These are phyloP conservation scores for Pinus taeda DNA, from an alignment of 75 land plant species.

Conservation along the genomic window DNA sequence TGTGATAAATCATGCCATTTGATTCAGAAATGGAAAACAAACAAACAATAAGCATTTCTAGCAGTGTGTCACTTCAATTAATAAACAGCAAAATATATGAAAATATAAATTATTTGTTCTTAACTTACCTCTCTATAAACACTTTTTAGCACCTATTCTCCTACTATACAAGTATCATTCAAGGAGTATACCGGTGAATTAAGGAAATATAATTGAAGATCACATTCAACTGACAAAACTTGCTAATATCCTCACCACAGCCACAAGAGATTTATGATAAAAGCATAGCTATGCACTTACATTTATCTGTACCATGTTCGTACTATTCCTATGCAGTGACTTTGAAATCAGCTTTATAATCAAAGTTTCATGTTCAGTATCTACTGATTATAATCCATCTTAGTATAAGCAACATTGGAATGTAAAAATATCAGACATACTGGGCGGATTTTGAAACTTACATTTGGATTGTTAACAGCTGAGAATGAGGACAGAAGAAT, in stretches of 20 bases:
- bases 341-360: neutral
- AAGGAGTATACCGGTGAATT: too few relatives aligned
- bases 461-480: constrained; percentile 41
- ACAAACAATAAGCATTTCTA: neutral
- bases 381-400: neutral
- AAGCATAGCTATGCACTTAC: neutral
- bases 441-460: constrained; percentile 12
- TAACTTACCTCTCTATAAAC: too few relatives aligned
- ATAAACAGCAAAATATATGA: neutral
- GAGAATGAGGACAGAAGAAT: constrained; percentile 58
- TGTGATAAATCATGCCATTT: too few relatives aligned
- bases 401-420: neutral
- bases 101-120: too few relatives aligned
- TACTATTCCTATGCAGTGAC: neutral
- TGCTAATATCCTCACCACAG: neutral
- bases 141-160: too few relatives aligned
- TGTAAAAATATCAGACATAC: neutral
- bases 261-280: neutral
- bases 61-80: neutral
- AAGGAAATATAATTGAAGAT: neutral
- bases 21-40: too few relatives aligned
- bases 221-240: neutral
- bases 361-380: neutral
- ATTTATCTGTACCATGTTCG: neutral
- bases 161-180: too few relatives aligned